These are phyloP conservation scores for Metschnikowia peoriensis DNA, from an alignment of 805 yeast species.

Conservation along the genomic window DNA sequence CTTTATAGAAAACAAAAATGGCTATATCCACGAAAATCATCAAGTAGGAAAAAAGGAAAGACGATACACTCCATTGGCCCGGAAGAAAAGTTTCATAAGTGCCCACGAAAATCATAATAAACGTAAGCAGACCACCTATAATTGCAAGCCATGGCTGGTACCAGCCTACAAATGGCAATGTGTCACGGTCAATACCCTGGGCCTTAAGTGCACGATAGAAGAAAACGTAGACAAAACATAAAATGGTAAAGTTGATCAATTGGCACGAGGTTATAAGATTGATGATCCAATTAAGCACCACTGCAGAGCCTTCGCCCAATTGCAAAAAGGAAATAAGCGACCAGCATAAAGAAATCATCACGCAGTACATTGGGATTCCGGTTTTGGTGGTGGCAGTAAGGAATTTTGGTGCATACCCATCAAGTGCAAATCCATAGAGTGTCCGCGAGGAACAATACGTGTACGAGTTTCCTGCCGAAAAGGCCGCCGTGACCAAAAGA, in stretches of 20 bases:
- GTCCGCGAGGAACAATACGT: conserved; percentile 77
- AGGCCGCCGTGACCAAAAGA: conserved; percentile 70
- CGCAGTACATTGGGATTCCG: conserved; percentile 49
- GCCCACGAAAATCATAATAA: conserved; percentile 18
- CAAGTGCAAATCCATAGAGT: conserved; percentile 66
- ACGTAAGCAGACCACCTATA: conserved; percentile 17
- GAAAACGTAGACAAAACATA: conserved; percentile 22
- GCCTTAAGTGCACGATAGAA: conserved; percentile 19
- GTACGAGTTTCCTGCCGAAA: conserved; percentile 81
- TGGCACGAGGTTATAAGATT: conserved; percentile 32
- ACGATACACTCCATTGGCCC: conserved; percentile 13
- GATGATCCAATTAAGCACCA: conserved; percentile 35
- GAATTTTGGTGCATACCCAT: conserved; percentile 72
- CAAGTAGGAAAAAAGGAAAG: conserved; percentile 19
- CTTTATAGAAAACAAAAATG: conserved; percentile 16
- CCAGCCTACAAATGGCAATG: conserved; percentile 20
- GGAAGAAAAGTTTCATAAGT: conserved; percentile 17
- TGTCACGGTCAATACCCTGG: conserved; percentile 18
- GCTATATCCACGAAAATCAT: conserved; percentile 19
- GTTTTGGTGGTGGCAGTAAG: conserved; percentile 50
- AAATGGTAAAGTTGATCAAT: conserved; percentile 27
- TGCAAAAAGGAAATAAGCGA: conserved; percentile 67
- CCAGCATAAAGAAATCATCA: conserved; percentile 46
- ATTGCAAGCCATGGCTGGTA: conserved; percentile 26
- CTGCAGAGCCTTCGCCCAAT: conserved; percentile 30